Conservation (phyloP, 495 filamentous ascomycete genomes). For the Hypoxylon subgilvum region DNA sequence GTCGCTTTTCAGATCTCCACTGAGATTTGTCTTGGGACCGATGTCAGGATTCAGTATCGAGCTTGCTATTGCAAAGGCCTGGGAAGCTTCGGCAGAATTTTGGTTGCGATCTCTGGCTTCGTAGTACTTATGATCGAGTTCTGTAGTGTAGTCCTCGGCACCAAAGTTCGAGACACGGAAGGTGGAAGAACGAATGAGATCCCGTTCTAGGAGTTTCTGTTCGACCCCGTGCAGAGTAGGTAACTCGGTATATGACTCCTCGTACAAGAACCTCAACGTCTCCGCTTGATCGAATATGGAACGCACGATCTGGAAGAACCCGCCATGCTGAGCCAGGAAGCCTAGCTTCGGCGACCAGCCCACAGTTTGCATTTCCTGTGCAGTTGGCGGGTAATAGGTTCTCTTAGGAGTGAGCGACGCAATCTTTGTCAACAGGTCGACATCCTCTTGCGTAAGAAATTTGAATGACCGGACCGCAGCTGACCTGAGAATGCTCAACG, state of each 20-base stretch:
- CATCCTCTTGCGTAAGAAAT: constrained; percentile 47
- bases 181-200: constrained; percentile 52
- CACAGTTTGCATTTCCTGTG: constrained; percentile 39
- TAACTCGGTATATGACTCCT: not conserved
- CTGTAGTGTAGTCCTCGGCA: constrained; percentile 52
- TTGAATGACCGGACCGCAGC: constrained; percentile 60
- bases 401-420: constrained; percentile 59
- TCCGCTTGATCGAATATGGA: constrained; percentile 52
- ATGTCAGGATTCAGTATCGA: constrained; percentile 2
- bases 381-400: constrained; percentile 34
- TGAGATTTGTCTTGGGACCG: not conserved
- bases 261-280: constrained; percentile 38
- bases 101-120: constrained; percentile 28
- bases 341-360: constrained; percentile 42
- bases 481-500: constrained; percentile 55
- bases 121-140: constrained; percentile 51
- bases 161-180: constrained; percentile 61
- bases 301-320: constrained; percentile 49
- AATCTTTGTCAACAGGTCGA: constrained; percentile 50
- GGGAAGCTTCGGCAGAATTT: constrained; percentile 7
- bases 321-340: constrained; percentile 58
- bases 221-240: not conserved
- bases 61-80: constrained; percentile 14
- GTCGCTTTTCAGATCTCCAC: not conserved
- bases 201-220: constrained; percentile 46